A percentile compares a stretch with the other conserved stretches of the same genome.
These are phyloP conservation scores for Gossypium herbaceum DNA, from an alignment of 345 rosid genomes.

Conservation along the genomic window DNA sequence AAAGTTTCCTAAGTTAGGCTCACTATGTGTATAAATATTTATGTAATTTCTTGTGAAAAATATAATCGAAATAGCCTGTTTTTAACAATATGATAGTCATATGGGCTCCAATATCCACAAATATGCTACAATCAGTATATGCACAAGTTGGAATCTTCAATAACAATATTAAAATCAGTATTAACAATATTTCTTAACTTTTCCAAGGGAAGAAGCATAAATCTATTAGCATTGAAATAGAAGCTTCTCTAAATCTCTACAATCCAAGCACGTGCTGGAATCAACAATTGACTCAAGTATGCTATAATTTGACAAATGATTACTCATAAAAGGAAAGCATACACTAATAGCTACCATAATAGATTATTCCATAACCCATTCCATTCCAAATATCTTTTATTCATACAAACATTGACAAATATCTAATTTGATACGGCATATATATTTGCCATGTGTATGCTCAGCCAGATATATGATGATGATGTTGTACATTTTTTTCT, in stretches of 20 bases:
- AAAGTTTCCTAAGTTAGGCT: too few relatives aligned
- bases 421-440: neutral
- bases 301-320: neutral
- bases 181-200: neutral
- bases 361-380: neutral
- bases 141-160: neutral
- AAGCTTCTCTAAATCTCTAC: neutral
- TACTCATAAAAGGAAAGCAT: neutral
- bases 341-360: neutral
- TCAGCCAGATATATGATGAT: neutral
- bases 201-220: neutral
- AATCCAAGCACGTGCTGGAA: neutral
- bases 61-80: too few relatives aligned
- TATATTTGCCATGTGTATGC: neutral
- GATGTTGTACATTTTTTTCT: neutral
- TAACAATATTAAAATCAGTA: neutral
- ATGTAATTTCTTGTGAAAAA: too few relatives aligned
- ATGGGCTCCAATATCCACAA: neutral
- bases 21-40: too few relatives aligned
- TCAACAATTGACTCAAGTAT: neutral
- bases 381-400: neutral
- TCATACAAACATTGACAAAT: neutral
- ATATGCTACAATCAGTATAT: neutral
- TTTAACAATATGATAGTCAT: neutral
- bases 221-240: neutral